phyloP scores from a whole-genome alignment of 805 yeast species.

The Saccharomycopsis fibuligera region DNA sequence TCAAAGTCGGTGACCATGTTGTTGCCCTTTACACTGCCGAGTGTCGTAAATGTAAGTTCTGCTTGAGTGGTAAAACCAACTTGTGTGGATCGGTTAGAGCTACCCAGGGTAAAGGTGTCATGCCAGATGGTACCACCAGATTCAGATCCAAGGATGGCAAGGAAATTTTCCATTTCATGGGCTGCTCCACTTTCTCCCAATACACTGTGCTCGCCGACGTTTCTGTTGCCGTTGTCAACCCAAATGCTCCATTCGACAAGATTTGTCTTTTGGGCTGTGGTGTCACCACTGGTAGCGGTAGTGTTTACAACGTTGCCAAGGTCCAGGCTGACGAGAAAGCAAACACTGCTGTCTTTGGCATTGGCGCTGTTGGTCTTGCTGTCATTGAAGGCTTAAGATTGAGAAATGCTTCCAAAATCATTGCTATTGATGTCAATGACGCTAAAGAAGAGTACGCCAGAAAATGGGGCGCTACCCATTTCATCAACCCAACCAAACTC shows the following conservation, averaged over 20 bases:
- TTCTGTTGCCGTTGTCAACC: constrained; percentile 87
- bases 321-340: constrained; percentile 71
- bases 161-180: constrained; percentile 89
- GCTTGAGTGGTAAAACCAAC: constrained; percentile 92
- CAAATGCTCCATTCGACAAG: constrained; percentile 75
- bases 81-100: constrained; percentile 93
- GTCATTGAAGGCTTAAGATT: constrained; percentile 91
- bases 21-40: constrained; percentile 95
- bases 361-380: constrained; percentile 95
- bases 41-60: constrained; percentile 91
- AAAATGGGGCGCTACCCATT: constrained; percentile 93
- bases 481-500: constrained; percentile 69
- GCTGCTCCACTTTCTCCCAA: constrained; percentile 94
- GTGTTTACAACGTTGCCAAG: constrained; percentile 89
- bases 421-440: constrained; percentile 83
- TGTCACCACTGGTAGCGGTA: constrained; percentile 97
- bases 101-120: constrained; percentile 96
- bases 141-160: constrained; percentile 78
- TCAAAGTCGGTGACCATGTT: constrained; percentile 90
- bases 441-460: constrained; percentile 78
- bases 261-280: constrained; percentile 97
- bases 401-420: constrained; percentile 74
- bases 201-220: constrained; percentile 98
- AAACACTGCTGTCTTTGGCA: constrained; percentile 93
- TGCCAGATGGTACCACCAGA: constrained; percentile 97